Conservation (phyloP, 1,284 basidiomycete species). For the Heterobasidion occidentale region DNA sequence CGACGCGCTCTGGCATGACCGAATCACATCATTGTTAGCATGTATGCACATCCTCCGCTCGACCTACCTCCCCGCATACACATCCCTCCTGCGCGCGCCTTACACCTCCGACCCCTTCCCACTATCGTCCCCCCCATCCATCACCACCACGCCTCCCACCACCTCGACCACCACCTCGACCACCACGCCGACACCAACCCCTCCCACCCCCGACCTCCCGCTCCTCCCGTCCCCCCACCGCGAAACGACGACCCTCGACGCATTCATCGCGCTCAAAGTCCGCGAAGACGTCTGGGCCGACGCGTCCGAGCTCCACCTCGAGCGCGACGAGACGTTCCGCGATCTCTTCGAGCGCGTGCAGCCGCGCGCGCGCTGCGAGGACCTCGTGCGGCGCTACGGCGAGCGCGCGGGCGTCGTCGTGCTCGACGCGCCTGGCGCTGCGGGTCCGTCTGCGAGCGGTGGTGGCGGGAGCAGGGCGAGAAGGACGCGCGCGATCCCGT, state of each 20-base stretch:
- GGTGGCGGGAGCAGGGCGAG: conserved; percentile 18
- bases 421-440: neutral
- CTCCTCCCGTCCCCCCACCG: conserved; percentile 39
- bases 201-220: conserved; percentile 4
- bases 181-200: conserved; percentile 5
- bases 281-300: conserved; percentile 68
- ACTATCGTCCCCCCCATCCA: conserved; percentile 21
- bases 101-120: conserved; percentile 77
- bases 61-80: conserved; percentile 59
- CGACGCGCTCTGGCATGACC: neutral
- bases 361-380: conserved; percentile 63
- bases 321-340: conserved; percentile 62
- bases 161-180: neutral
- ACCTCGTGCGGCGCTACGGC: conserved; percentile 59
- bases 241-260: conserved; percentile 66
- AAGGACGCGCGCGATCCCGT: conserved; percentile 31
- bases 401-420: conserved; percentile 30
- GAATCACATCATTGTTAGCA: conserved; percentile 27
- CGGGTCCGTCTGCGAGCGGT: conserved; percentile 23
- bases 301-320: conserved; percentile 63
- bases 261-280: conserved; percentile 70
- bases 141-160: conserved; percentile 11
- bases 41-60: conserved; percentile 76
- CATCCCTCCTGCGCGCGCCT: conserved; percentile 49
- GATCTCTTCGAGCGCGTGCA: conserved; percentile 74